Evolutionary conservation across 306 rosid species (phyloP), one percentile per base, ranked within the genome.

Genomic region (Medicago ruthenica): DNA sequence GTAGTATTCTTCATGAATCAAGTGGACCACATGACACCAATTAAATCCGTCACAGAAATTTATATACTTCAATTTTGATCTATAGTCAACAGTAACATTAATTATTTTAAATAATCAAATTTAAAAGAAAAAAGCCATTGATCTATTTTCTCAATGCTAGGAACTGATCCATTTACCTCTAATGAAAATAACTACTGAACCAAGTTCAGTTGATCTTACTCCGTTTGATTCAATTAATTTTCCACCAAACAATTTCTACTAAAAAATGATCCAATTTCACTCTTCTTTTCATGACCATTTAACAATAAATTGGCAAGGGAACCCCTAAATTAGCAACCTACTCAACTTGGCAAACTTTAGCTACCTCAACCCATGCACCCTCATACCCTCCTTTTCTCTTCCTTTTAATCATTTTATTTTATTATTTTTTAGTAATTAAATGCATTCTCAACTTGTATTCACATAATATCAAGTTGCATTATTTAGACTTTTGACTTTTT

Each of bases 271-370:
- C 20, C 20, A 70, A 69, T 40, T 63, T 70, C 40, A 31, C 41
- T 40, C 40, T 53, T 40, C 67, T 71, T 64, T 79, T 72, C 50
- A 55, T 65, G 70, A 57, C 45, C 18, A 54, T 41, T 41, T 41
- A 79, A 53, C 41, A 64, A 51, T 53, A 60, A 79, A 31, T 24
- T 41, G 41, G 42, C 48, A 64, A 67, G 18, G 60, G 66, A 76
- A 65, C 58, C 45, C 45, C 74, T 72, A 24, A 73, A 50, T 60
- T 74, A 71, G 76, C 63, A 83, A 70, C 50, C 75, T 27, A n/a
- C 67, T 75, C 78, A 65, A 73, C 66, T 66, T 55, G 76, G 70
- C 9, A 69, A 76, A 71, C 31, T 68, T 66, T 53, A 45, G 48
- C 34, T 74, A 66, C 18, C n/a, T 61, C 82, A n/a, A 18, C 22